Base-by-base conservation (phyloP, 805 yeast species). In the Candida taoyuanica region DNA sequence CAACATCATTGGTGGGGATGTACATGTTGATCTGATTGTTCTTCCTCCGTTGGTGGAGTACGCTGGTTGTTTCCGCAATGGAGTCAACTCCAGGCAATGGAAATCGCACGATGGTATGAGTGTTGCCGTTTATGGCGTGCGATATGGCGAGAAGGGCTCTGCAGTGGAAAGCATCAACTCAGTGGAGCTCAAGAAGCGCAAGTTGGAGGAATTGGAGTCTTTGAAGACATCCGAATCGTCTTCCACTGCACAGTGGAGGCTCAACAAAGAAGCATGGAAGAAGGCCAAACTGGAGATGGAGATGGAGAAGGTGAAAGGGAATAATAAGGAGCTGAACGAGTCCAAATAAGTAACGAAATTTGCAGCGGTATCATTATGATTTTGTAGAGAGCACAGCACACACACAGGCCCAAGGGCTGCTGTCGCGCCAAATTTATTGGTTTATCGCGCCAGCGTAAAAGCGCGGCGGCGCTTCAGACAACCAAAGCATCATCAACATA, bases 71-170 rank as follows among this genome's bases (percentile, higher is more conserved):
- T 79, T 60, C 53, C 71, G 84, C 33, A 70, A 84, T 59, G 89
- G 84, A 5, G 63, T 89, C 43, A 76, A 78, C 52, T 77, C 95
- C 2, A 71, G 97, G 35, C 60, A 75, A 4, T 91, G 98, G 97
- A 55, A 58, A 2, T 62, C 62, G 6, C 98, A 91, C 56, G 86
- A 84, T 54, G 98, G 98, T 2, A 71, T 79, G 31, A 82, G 95
- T 28, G 68, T 71, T 39, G 78, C 81, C 5, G 65, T 93, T 3
- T 74, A 73, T 46, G 57, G 62, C 7, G 60, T 67, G 12, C 50
- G 59, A 14, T 53, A 62, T 29, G 60, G 60, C 5, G 60, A 54
- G 30, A 49, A 50, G 43, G 43, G 46, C n/a, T 52, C 57, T 25
- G 47, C 57, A 5, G 48, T 48, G 11, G 58, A 53, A 7, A 36